These are phyloP conservation scores for Torulaspora pretoriensis DNA, from an alignment of 1,139 yeast species.

Conservation along the genomic window DNA sequence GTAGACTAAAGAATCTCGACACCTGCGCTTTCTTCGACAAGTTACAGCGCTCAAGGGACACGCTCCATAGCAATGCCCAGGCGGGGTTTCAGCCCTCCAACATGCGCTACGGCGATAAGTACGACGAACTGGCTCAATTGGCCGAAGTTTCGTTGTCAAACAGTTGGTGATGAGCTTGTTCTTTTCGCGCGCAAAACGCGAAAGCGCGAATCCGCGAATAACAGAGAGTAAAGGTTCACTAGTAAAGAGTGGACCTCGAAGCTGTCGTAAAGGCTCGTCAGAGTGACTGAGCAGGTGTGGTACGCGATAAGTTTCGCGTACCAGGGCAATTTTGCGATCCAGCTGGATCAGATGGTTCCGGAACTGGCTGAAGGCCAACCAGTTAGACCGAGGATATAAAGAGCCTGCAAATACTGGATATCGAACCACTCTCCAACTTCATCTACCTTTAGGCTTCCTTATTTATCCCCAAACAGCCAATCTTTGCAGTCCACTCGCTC, in stretches of 20 bases:
- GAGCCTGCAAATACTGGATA: neutral
- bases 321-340: neutral
- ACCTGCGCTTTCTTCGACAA: slow-evolving; percentile 22
- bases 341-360: neutral
- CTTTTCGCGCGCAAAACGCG: slow-evolving; percentile 4
- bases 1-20: slow-evolving; percentile 12
- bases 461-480: neutral
- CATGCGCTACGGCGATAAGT: slow-evolving; percentile 10
- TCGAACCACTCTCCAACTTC: neutral
- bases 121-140: slow-evolving; percentile 10
- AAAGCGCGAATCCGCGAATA: slow-evolving; percentile 1
- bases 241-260: neutral
- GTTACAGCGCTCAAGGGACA: slow-evolving; percentile 17
- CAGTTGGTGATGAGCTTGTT: neutral
- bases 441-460: neutral
- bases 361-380: neutral
- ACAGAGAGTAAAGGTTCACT: neutral
- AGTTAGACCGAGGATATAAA: neutral
- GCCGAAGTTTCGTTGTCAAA: neutral
- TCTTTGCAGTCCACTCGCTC: slow-evolving; percentile 2
- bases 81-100: slow-evolving; percentile 10
- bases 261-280: neutral
- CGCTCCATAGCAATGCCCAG: slow-evolving; percentile 4
- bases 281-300: neutral
- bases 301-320: slow-evolving; percentile 5